phyloP scores from a whole-genome alignment of 2,329 filamentous ascomycete species.

The Corinectria fuckeliana region DNA sequence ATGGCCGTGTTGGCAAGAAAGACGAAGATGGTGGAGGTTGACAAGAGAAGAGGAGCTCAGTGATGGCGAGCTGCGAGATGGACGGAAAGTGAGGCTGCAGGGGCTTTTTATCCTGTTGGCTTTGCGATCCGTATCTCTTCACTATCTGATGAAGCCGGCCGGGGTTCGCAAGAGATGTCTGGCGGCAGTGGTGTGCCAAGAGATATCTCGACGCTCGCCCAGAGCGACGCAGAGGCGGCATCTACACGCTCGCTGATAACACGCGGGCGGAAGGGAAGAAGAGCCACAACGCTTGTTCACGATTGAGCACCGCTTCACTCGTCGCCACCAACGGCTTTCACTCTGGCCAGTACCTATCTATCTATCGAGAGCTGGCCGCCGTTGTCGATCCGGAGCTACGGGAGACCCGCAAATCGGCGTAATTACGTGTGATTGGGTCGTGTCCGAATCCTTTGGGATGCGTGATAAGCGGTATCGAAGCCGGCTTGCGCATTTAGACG shows the following conservation, averaged over 20 bases:
- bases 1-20: neutral
- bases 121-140: neutral
- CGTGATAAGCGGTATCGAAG: conserved; percentile 5
- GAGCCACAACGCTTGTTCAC: neutral
- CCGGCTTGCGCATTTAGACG: neutral
- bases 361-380: neutral
- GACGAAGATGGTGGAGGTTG: neutral
- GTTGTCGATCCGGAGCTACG: neutral
- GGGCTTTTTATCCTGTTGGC: neutral
- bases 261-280: neutral
- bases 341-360: neutral
- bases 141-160: neutral
- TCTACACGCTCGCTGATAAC: neutral
- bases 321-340: neutral
- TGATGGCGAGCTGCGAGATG: neutral
- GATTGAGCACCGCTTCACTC: neutral
- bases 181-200: too few relatives aligned
- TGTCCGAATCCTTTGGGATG: neutral
- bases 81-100: neutral
- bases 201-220: neutral
- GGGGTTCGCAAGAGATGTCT: neutral
- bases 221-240: neutral
- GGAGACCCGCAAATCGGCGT: neutral
- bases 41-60: neutral
- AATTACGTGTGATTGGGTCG: neutral